Base-by-base conservation (phyloP, 1,284 basidiomycete genomes). In the Cutaneotrichosporon sp. region DNA sequence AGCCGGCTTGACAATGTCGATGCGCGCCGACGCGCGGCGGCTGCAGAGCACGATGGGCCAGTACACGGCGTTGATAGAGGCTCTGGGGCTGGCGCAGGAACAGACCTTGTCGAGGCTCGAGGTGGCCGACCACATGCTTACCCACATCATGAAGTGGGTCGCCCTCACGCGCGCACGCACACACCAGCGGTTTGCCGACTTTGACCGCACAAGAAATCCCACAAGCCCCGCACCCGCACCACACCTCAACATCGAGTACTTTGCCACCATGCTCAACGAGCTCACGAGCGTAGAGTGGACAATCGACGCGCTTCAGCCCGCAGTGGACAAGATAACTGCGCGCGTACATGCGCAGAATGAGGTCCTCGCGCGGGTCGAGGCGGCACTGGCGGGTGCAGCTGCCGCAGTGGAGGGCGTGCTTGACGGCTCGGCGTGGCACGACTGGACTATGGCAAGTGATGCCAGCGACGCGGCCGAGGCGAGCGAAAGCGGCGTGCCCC, bases 151-250 rank as follows among this genome's bases (percentile, higher is more conserved):
- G 12, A 18, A 15, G 20, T 45, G 43, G 43, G 34, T 45, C 30
- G 26, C 33, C 1, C 43, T 45, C 18, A 33, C 30, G 7, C 43
- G 43, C 1, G 43, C 33, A 17, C 14, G 43, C 12, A 45, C 43
- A 20, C 43, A 45, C 33, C 23, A 45, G 18, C 30, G 43, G 2
- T 45, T 45, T 33, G 43, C 33, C 30, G 43, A 45, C 33, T 45
- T 45, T 35, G 43, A 45, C 30, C 43, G 43, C 12, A 33, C 43
- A n/a, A 14, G 26, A 43, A 12, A 14, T 23, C 23, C 21, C 21
- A 9, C 23, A n/a, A n/a, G 23, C 21, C 21, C n/a, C 9, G 8
- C 42, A 17, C 4, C 26, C 15, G 30, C 12, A 21, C 40, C 30
- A 45, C 12, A 33, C 17, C 5, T 13, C 40, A 41, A 41, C 40